phyloP scores from a whole-genome alignment of 805 yeast species.

The Brettanomyces custersianus region DNA sequence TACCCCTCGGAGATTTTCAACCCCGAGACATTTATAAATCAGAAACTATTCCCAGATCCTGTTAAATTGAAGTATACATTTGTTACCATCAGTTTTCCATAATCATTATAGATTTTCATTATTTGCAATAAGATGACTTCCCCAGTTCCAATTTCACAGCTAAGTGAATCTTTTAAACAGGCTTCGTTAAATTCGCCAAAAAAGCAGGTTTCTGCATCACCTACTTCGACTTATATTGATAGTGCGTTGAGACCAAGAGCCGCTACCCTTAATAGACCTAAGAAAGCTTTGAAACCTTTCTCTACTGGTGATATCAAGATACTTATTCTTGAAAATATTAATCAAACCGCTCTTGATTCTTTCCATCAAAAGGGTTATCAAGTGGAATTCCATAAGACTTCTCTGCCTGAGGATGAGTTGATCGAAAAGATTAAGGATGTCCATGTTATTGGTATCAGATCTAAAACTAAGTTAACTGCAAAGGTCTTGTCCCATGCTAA shows the following conservation, averaged over 20 bases:
- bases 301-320: slow-evolving; percentile 93
- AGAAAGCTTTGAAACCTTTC: slow-evolving; percentile 84
- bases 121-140: slow-evolving; percentile 38
- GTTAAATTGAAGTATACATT: no score
- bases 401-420: slow-evolving; percentile 86
- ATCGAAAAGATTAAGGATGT: slow-evolving; percentile 89
- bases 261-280: slow-evolving; percentile 34
- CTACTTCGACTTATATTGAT: slow-evolving; percentile 58
- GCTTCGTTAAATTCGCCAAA: slow-evolving; percentile 41
- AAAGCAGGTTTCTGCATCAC: slow-evolving; percentile 60
- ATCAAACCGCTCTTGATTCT: slow-evolving; percentile 82
- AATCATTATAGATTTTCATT: neutral
- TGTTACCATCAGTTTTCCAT: no score
- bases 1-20: no score
- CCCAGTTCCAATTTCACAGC: slow-evolving; percentile 54
- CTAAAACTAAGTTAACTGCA: slow-evolving; percentile 84
- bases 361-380: slow-evolving; percentile 90
- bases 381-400: slow-evolving; percentile 86
- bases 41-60: no score
- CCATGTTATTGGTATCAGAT: slow-evolving; percentile 96
- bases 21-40: no score
- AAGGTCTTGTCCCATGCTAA: slow-evolving; percentile 77
- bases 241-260: slow-evolving; percentile 37
- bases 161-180: slow-evolving; percentile 46
- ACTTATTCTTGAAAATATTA: slow-evolving; percentile 84